Evolutionary conservation across 768 basidiomycete genomes (phyloP).

Genomic region (Suillus cothurnatus): DNA sequence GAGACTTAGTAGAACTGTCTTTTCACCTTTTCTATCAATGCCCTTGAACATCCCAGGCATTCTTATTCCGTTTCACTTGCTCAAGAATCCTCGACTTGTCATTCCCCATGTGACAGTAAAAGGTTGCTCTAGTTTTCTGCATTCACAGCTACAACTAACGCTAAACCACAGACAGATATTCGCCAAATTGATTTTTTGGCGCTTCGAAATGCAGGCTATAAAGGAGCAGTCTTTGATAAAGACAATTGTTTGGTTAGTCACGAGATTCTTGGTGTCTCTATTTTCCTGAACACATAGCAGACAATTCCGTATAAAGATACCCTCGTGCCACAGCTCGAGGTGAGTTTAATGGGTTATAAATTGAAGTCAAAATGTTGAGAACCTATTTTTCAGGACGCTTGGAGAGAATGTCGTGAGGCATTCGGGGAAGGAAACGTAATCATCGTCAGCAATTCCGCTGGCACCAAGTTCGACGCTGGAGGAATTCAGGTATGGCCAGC

Average conservation of each 20-base stretch:
- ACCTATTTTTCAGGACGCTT: constrained; percentile 56
- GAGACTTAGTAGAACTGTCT: too few species aligned
- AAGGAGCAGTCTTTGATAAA: constrained; percentile 94
- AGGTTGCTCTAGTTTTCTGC: constrained; percentile 46
- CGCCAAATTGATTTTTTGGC: constrained; percentile 79
- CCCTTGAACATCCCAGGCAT: constrained; percentile 75
- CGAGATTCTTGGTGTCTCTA: background rate
- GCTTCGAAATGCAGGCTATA: constrained; percentile 74
- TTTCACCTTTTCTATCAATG: constrained; percentile 41
- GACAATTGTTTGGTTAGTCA: constrained; percentile 89
- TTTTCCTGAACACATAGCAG: constrained; percentile 40
- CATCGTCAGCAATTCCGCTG: constrained; percentile 94
- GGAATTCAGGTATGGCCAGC: constrained; percentile 69
- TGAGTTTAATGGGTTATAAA: constrained; percentile 31
- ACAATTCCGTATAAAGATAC: constrained; percentile 78
- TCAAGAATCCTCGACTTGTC: constrained; percentile 66
- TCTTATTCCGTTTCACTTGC: constrained; percentile 68
- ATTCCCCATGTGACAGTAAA: constrained; percentile 66
- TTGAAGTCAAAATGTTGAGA: background rate
- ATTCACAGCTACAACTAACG: constrained; percentile 11
- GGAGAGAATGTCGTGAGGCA: constrained; percentile 67
- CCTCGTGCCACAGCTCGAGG: constrained; percentile 76
- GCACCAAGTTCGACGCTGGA: constrained; percentile 74
- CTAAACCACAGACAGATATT: constrained; percentile 67
- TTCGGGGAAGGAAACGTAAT: constrained; percentile 84